Base-by-base conservation (phyloP, 352 stramenopile genomes). In the Phytophthora colocasiae region DNA sequence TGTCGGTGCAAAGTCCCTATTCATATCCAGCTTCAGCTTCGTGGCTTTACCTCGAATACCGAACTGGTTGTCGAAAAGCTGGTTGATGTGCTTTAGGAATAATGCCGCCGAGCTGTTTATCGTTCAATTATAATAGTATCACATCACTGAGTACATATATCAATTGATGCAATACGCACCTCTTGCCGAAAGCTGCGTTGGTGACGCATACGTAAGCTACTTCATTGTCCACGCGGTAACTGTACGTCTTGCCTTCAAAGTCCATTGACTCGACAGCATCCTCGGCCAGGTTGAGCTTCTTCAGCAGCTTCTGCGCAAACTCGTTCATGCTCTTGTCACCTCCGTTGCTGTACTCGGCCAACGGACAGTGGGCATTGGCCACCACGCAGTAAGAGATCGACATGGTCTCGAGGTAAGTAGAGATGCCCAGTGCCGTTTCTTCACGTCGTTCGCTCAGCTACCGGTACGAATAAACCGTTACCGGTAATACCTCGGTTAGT, bases 331-430 rank as follows among this genome's bases (percentile, higher is more conserved):
- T 89, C 69, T 92, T 91, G 70, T 93, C 81, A 45, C 87, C 86
- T 50, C 78, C 81, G 38, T 93, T 92, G 75, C 85, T 92, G 69
- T 86, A 83, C 73, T 96, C 87, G 15, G 86, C 81, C 54, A 96
- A 73, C 57, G 88, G 73, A 43, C 85, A 94, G 81, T 92, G 64
- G 53, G 73, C 76, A 69, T 96, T 96, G 46, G 87, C 88, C 54
- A 96, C 78, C 9, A 96, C 77, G 65, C 87, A 96, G 80, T 95
- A 96, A 69, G 85, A 95, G 72, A 96, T 96, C 56, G 87, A 73
- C 88, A 96, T 92, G n/a, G 1, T 22, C 38, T 12, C 45, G 17
- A 5, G 17, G 40, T 49, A 46, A 68, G 59, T 46, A 12, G 24
- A 61, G n/a, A 40, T 52, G 47, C 36, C 22, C 44, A 48, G 55